Conservation (phyloP, 2,329 filamentous ascomycete species). For the Penicillium sp. region DNA sequence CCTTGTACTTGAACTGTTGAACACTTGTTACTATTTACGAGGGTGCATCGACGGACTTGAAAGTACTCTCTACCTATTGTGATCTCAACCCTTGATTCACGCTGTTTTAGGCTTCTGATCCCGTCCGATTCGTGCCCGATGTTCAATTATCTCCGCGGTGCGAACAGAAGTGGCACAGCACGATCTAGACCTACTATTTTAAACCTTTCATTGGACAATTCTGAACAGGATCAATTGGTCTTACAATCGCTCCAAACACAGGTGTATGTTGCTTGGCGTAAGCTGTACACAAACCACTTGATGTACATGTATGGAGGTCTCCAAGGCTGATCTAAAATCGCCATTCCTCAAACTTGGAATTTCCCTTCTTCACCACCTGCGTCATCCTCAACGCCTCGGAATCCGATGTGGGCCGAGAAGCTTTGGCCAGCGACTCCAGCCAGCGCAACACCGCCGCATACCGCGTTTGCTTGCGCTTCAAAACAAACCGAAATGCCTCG, state of each 20-base stretch:
- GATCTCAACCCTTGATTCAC: slow-evolving; percentile 3
- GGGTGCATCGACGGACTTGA: too few species aligned
- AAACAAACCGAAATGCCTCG: slow-evolving; percentile 64
- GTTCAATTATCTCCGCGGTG: slow-evolving; percentile 16
- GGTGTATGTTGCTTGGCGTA: not conserved
- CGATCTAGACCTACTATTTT: not conserved
- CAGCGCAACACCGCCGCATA: slow-evolving; percentile 64
- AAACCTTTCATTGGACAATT: slow-evolving; percentile 1
- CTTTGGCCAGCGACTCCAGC: slow-evolving; percentile 54
- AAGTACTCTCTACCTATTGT: too few species aligned
- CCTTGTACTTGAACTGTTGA: slow-evolving; percentile 1
- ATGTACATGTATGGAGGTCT: not conserved
- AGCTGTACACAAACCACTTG: too few species aligned
- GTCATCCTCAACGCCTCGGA: slow-evolving; percentile 33
- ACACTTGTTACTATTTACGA: not conserved
- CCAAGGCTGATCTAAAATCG: slow-evolving; percentile 23
- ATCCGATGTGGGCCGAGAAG: slow-evolving; percentile 37
- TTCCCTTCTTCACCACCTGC: slow-evolving; percentile 34
- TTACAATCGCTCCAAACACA: not conserved
- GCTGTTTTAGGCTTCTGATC: not conserved
- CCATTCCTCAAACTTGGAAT: slow-evolving; percentile 37
- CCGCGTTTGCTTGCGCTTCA: slow-evolving; percentile 67
- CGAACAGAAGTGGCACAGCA: not conserved
- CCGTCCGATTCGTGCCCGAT: slow-evolving; percentile 18
- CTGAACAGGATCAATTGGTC: not conserved